These are phyloP conservation scores for Aurinia saxatilis DNA, from an alignment of 345 rosid genomes.

Conservation along the genomic window DNA sequence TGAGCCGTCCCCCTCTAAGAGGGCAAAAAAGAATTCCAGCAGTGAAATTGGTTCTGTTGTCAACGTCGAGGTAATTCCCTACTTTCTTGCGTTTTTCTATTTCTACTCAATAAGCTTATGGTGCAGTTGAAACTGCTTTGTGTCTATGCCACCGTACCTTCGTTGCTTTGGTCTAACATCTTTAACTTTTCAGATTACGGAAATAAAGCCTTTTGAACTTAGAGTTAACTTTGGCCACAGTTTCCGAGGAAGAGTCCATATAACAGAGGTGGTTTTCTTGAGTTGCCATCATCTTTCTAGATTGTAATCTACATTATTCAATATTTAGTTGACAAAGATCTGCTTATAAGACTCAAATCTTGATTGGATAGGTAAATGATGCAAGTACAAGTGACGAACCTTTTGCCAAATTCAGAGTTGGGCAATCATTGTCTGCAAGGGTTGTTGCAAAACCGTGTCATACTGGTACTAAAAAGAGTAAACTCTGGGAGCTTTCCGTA, in stretches of 20 bases:
- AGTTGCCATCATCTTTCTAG: conserved; percentile 11
- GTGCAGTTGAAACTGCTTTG: not conserved
- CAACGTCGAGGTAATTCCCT: conserved; percentile 66
- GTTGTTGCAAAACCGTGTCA: conserved; percentile 51
- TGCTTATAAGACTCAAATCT: conserved; percentile 18
- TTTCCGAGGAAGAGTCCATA: conserved; percentile 71
- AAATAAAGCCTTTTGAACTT: conserved; percentile 74
- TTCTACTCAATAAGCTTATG: not conserved
- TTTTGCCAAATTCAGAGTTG: conserved; percentile 60
- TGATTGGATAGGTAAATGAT: conserved; percentile 50
- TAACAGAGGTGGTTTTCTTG: conserved; percentile 69
- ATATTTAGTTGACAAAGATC: not conserved
- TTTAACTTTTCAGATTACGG: conserved; percentile 62
- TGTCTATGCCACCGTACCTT: conserved; percentile 1
- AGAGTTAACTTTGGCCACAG: conserved; percentile 78
- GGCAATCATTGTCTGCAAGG: conserved; percentile 77
- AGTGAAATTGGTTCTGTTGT: conserved; percentile 70
- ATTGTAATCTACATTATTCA: conserved; percentile 2
- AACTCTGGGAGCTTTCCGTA: conserved; percentile 77
- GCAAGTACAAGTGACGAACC: conserved; percentile 45
- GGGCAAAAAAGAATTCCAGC: conserved; percentile 70
- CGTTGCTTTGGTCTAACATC: conserved; percentile 5
- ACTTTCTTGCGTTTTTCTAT: not conserved
- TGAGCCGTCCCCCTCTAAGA: conserved; percentile 67
- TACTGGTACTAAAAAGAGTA: conserved; percentile 41